Conservation (phyloP, 139 green algal species). For the Tetradesmus lagerheimii region DNA sequence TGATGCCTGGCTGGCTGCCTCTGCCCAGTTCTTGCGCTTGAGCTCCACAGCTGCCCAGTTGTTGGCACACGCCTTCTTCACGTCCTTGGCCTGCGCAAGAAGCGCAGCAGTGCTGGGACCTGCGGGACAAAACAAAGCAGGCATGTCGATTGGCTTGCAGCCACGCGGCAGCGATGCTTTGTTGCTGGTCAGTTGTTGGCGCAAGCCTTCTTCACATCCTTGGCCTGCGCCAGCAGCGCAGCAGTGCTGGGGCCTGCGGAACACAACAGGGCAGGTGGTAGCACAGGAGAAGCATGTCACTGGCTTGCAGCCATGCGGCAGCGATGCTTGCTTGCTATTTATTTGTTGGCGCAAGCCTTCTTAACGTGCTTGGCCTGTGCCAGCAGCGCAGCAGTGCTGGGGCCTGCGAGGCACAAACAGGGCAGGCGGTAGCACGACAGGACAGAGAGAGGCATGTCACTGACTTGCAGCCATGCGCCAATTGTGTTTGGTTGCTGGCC, state of each 20-base stretch:
- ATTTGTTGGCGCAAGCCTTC: slow-evolving; percentile 67
- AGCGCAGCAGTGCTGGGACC: background rate
- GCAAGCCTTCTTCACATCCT: slow-evolving; percentile 78
- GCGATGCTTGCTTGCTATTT: too few species aligned
- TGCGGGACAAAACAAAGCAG: background rate
- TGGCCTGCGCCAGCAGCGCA: slow-evolving; percentile 20
- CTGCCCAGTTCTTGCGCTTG: slow-evolving; percentile 78
- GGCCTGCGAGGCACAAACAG: background rate
- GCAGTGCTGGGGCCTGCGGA: background rate
- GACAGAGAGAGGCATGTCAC: too few species aligned
- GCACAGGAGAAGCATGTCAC: too few species aligned
- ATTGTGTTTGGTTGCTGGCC: too few species aligned
- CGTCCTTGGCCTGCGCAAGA: slow-evolving; percentile 56
- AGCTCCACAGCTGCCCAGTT: slow-evolving; percentile 92
- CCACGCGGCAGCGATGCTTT: too few species aligned
- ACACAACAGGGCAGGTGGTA: too few species aligned
- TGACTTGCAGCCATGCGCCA: too few species aligned
- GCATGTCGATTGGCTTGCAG: too few species aligned
- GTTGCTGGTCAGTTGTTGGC: slow-evolving; percentile 55
- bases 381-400: background rate
- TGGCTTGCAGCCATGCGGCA: too few species aligned
- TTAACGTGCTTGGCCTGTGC: slow-evolving; percentile 71
- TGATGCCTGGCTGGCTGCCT: slow-evolving; percentile 48
- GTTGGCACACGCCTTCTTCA: slow-evolving; percentile 81
- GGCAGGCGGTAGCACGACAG: too few species aligned